These are phyloP conservation scores for Phaeosphaeriaceae sp. DNA, from an alignment of 2,329 filamentous ascomycete genomes.

Conservation along the genomic window DNA sequence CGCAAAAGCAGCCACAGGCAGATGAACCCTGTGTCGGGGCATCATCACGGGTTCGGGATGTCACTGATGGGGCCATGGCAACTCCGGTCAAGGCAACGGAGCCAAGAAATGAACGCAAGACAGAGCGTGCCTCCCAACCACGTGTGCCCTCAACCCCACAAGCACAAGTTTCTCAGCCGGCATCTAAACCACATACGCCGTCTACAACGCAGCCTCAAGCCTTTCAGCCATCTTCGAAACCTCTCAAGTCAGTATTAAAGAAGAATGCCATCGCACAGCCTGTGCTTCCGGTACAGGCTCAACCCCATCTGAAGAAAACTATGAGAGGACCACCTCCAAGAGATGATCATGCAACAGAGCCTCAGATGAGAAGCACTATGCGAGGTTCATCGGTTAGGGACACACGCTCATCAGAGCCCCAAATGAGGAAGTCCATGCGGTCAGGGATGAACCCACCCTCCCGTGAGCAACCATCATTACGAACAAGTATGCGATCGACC, in stretches of 20 bases:
- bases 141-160: not conserved
- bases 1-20: constrained; percentile 57
- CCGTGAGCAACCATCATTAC: constrained; percentile 34
- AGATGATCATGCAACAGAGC: constrained; percentile 13
- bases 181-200: not conserved
- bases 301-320: constrained; percentile 42
- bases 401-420: constrained; percentile 13
- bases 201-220: constrained; percentile 10
- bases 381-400: constrained; percentile 10
- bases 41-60: constrained; percentile 4
- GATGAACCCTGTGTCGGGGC: constrained; percentile 9
- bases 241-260: constrained; percentile 50
- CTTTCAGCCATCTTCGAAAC: constrained; percentile 33
- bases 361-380: constrained; percentile 14
- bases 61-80: constrained; percentile 14
- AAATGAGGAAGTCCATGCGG: constrained; percentile 49
- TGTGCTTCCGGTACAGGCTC: constrained; percentile 12
- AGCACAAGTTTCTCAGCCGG: constrained; percentile 10
- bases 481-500: constrained; percentile 48
- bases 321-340: constrained; percentile 36
- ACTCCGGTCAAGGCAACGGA: constrained; percentile 15
- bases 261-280: constrained; percentile 41
- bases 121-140: not conserved
- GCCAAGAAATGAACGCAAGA: constrained; percentile 7
- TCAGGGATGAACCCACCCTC: constrained; percentile 8